Base-by-base conservation (phyloP, 352 stramenopile genomes). In the Globisporangium parvum region DNA sequence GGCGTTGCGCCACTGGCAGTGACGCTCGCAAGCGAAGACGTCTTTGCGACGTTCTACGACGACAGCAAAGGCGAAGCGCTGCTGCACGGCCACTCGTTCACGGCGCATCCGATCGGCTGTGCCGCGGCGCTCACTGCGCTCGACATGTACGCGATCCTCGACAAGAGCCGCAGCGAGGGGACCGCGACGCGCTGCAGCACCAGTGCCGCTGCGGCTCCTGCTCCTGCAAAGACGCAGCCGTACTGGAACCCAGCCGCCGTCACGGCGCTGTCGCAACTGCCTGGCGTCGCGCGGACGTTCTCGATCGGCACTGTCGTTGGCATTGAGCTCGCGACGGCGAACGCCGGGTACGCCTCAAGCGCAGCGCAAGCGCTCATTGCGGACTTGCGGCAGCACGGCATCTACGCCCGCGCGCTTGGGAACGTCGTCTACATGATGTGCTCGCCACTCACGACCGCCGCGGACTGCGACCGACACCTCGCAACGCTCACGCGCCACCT, bases 31-130 rank as follows among this genome's bases (percentile, higher is more conserved):
- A 89, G 77, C 10, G 86, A 97, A 54, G 76, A 94, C 21, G 74
- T 97, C 18, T 97, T 97, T 59, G 60, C 79, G 47, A 93, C 87
- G 20, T 97, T 97, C 70, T 93, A 93, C 63, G 79, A 80, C 0
- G 85, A 95, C 35, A 76, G 58, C 45, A 95, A 96, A 71, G 79
- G 76, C 35, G 82, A 96, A 18, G 88, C 87, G 6, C 60, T 97
- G 42, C 72, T 97, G 0, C 90, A 97, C 58, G 91, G 84, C 12
- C 89, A 97, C 68, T 96, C 88, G n/a, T 97, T 97, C 73, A 96
- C 89, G 26, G 91, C 89, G 0, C 88, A 97, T 56, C 88, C 91
- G 5, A 77, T 96, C 45, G 91, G 87, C 26, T 97, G 89, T 55
- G 89, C 88, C 23, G 88, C 88, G 12, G 85, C 83, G 12, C 54